Conservation (phyloP, 2,329 filamentous ascomycete genomes). For the Phaeosphaeriaceae sp. region DNA sequence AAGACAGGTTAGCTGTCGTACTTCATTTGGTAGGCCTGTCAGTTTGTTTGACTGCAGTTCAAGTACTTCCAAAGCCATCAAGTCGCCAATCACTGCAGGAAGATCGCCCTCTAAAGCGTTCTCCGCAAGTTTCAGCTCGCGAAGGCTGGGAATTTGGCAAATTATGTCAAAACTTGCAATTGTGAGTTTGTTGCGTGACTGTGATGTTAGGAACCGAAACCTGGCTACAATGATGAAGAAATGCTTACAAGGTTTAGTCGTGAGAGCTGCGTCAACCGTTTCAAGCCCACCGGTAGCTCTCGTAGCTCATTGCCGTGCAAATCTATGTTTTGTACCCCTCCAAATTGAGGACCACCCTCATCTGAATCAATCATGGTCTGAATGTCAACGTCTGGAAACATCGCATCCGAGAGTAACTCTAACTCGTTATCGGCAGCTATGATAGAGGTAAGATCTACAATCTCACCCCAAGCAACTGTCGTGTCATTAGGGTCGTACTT, state of each 20-base stretch:
- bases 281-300: conserved; percentile 75
- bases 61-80: conserved; percentile 76
- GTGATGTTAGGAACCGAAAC: conserved; percentile 10
- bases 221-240: not conserved
- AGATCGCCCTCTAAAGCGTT: conserved; percentile 52
- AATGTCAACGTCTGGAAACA: conserved; percentile 75
- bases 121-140: conserved; percentile 77
- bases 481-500: conserved; percentile 70
- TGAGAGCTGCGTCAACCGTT: conserved; percentile 75
- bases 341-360: conserved; percentile 76
- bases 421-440: conserved; percentile 91
- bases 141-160: conserved; percentile 72
- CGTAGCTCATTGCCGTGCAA: conserved; percentile 83
- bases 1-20: conserved; percentile 72
- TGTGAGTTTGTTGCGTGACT: conserved; percentile 82
- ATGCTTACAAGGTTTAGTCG: conserved; percentile 76
- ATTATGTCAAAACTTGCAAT: conserved; percentile 76
- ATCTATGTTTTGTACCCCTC: conserved; percentile 79
- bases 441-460: conserved; percentile 83
- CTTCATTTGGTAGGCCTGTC: conserved; percentile 68
- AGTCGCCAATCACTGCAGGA: conserved; percentile 65
- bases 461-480: conserved; percentile 82
- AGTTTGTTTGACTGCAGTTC: conserved; percentile 85
- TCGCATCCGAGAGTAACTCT: conserved; percentile 70
- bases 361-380: conserved; percentile 67